Base-by-base conservation (phyloP, 1,284 basidiomycete genomes). In the Ganoderma lucidum region DNA sequence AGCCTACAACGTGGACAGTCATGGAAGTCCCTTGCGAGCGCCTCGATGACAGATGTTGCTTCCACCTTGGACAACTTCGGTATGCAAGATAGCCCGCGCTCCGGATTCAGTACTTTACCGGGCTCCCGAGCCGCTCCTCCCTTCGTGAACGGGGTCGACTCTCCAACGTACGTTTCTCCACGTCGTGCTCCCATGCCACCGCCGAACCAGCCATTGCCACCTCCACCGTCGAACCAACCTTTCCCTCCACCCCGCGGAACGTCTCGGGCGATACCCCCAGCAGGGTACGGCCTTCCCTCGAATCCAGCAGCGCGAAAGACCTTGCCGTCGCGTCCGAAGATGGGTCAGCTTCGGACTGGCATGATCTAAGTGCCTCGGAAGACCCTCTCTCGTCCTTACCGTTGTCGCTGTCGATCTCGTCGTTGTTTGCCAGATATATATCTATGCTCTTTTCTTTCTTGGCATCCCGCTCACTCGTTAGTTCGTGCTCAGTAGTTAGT, bases 51-150 rank as follows among this genome's bases (percentile, higher is more conserved):
- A 10, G 76, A 76, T 23, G 64, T 75, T 45, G 75, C 70, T 62
- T 75, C 76, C 42, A 67, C 70, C 9, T 72, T 80, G n/a, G 79
- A 80, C 65, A 75, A 70, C 64, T 66, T 72, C 51, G 77, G 75
- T 51, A 79, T 81, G 19, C 80, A 80, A 19, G 76, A 78, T 39
- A 71, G 68, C 19, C 64, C 75, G 23, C 77, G 72, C 6, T 63
- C 32, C 42, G 44, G n/a, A 67, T 51, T 19, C 6, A 9, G 45
- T n/a, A 9, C 39, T 14, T 28, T 39, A 17, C 39, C 53, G 15
- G 6, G 14, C 4, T 23, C 51, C n/a, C 63, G 53, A 19, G 19
- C 67, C 48, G 53, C 68, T 10, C 72, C 66, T 17, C 41, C 48
- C 48, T 48, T 68, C 37, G 70, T 70, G 2, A 69, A 66, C 35